Evolutionary conservation across 2,329 filamentous ascomycete species (phyloP).

Genomic region (Emydomyces testavorans): DNA sequence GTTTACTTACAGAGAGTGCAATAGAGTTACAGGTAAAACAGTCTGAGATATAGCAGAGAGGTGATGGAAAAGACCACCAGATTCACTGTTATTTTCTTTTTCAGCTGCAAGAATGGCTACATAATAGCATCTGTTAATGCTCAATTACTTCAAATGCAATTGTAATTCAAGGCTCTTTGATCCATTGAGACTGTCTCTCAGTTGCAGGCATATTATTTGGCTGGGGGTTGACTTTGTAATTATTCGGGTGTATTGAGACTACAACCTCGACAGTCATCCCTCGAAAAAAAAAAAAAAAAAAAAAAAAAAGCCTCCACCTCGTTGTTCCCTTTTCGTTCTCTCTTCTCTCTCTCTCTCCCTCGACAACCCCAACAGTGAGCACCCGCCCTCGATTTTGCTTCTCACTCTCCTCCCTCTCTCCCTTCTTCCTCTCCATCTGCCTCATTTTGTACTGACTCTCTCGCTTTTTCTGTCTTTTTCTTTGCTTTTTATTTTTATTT

Average conservation of each 20-base stretch:
- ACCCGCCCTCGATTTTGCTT: constrained; percentile 4
- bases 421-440: constrained; percentile 4
- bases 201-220: no score
- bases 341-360: neutral
- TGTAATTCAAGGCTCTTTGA: no score
- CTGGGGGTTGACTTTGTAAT: no score
- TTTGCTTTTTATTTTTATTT: constrained; percentile 15
- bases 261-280: constrained; percentile 1
- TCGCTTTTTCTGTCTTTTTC: constrained; percentile 15
- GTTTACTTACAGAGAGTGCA: neutral
- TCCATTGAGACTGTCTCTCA: no score
- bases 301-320: constrained; percentile 13
- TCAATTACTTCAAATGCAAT: no score
- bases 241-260: no score
- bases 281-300: constrained; percentile 12
- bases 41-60: neutral
- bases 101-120: no score
- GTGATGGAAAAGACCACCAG: neutral
- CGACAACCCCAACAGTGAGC: neutral
- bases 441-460: constrained; percentile 18
- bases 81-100: neutral
- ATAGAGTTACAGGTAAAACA: neutral
- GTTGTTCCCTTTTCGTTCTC: constrained; percentile 8
- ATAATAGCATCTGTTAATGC: no score
- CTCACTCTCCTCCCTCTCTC: constrained; percentile 1